phyloP scores from a whole-genome alignment of 1,284 basidiomycete genomes.

The Tausonia pullulans region DNA sequence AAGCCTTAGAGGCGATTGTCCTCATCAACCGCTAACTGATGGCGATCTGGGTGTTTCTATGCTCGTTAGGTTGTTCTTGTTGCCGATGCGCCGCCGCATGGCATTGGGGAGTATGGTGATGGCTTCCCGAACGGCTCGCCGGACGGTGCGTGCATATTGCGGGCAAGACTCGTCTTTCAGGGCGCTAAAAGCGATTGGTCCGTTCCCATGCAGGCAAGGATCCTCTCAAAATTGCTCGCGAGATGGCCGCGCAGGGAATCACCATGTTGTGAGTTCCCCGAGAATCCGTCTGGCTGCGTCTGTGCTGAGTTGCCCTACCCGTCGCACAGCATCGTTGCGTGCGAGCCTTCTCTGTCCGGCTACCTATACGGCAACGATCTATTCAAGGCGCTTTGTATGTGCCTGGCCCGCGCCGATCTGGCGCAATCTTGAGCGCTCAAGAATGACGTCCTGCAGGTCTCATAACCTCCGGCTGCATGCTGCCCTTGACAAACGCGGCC shows the following conservation, averaged over 20 bases:
- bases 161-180: too few species aligned
- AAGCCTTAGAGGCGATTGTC: too few species aligned
- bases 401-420: too few species aligned
- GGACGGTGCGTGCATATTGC: slow-evolving; percentile 19
- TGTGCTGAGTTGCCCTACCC: neutral
- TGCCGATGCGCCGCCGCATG: slow-evolving; percentile 91
- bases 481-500: slow-evolving; percentile 91
- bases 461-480: slow-evolving; percentile 88
- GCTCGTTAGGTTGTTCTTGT: slow-evolving; percentile 55
- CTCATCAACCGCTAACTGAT: slow-evolving; percentile 1
- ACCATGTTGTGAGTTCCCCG: slow-evolving; percentile 52
- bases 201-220: slow-evolving; percentile 47
- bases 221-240: slow-evolving; percentile 72
- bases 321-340: slow-evolving; percentile 78
- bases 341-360: slow-evolving; percentile 90
- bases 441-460: neutral
- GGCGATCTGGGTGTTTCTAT: neutral
- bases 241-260: slow-evolving; percentile 84
- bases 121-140: slow-evolving; percentile 43
- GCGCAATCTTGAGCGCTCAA: too few species aligned
- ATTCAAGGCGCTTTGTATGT: slow-evolving; percentile 15
- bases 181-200: too few species aligned
- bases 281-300: neutral
- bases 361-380: slow-evolving; percentile 41
- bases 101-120: slow-evolving; percentile 83